Conservation (phyloP, 495 filamentous ascomycete species). For the Neurospora sp. region DNA sequence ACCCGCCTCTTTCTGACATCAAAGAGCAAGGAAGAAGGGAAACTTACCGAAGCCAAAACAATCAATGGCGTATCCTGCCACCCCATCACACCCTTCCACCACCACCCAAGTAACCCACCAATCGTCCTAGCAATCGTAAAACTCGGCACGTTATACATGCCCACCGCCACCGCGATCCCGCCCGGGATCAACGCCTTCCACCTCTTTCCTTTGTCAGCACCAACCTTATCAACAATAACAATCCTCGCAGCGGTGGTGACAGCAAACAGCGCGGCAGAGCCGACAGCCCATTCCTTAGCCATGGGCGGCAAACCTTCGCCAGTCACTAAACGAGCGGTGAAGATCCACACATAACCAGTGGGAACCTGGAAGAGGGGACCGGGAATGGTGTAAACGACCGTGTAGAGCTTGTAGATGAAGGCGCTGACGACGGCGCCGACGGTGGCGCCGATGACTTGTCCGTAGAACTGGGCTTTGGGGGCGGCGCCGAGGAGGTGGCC, state of each 20-base stretch:
- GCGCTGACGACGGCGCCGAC: slow-evolving; percentile 85
- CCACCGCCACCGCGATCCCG: slow-evolving; percentile 89
- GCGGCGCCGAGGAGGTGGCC: slow-evolving; percentile 86
- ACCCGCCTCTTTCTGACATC: background rate
- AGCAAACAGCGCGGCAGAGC: slow-evolving; percentile 60
- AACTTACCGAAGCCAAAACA: slow-evolving; percentile 44
- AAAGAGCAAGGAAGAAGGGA: background rate
- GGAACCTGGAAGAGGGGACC: slow-evolving; percentile 87
- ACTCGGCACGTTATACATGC: slow-evolving; percentile 84
- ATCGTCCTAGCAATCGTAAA: slow-evolving; percentile 87
- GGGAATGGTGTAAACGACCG: slow-evolving; percentile 76
- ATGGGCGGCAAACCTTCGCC: slow-evolving; percentile 78
- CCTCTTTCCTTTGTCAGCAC: slow-evolving; percentile 25
- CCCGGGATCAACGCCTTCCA: slow-evolving; percentile 65
- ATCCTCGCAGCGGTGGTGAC: slow-evolving; percentile 59
- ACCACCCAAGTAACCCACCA: slow-evolving; percentile 79
- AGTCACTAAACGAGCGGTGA: slow-evolving; percentile 88
- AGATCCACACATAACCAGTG: slow-evolving; percentile 93
- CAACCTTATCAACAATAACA: slow-evolving; percentile 7
- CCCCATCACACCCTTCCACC: slow-evolving; percentile 48
- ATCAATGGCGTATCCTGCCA: slow-evolving; percentile 49
- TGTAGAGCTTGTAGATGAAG: slow-evolving; percentile 84
- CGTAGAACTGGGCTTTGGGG: slow-evolving; percentile 92
- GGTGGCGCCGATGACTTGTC: slow-evolving; percentile 82
- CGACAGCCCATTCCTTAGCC: slow-evolving; percentile 66